Evolutionary conservation across 371 early-diverging fungal genomes (phyloP), one percentile per base, ranked within the genome.

Genomic region (Mucor velutinosus): DNA sequence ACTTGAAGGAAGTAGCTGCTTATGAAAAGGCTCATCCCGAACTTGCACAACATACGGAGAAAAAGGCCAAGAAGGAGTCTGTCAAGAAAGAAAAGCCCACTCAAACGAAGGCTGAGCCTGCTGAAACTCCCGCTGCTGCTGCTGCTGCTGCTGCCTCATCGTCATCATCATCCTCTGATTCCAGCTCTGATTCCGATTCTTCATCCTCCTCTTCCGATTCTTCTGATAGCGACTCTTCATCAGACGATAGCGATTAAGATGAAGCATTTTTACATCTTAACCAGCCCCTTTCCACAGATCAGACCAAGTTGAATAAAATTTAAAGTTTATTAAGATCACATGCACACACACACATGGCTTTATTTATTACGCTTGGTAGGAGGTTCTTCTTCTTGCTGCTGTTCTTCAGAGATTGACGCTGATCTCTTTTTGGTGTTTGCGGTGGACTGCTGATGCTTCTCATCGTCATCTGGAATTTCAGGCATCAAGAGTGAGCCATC

Each of bases 401-500:
- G 51, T 25, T 60, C 41, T 60, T 39, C 21, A 25, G 60, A 59
- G 15, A 41, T n/a, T 8, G 61, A 61, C 14, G 56, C 64, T 7
- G 55, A 55, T 39, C 64, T 53, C 25, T 62, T 62, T 27, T 51
- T 62, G 25, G 7, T 25, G 15, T 35, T 62, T 43, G 30, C 7
- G n/a, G 33, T 21, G 14, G 43, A 19, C 10, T 37, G 60, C 3
- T 37, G 35, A 7, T 37, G 25, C 29, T 49, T 64, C 10, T 58
- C 70, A 1, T 72, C 76, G 21, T 72, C 73, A 57, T 76, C 74
- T n/a, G 74, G 71, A 0, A 77, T 66, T 57, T 77, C 77, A 19
- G 77, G 77, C 70, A 77, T 82, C 14, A 82, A 65, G 14, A 82
- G 67, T 7, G 83, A 74, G 6, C 81, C 81, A 65, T 83, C 84